Evolutionary conservation across 73 alveolate species (phyloP).

Genomic region (Blepharisma japonicum): DNA sequence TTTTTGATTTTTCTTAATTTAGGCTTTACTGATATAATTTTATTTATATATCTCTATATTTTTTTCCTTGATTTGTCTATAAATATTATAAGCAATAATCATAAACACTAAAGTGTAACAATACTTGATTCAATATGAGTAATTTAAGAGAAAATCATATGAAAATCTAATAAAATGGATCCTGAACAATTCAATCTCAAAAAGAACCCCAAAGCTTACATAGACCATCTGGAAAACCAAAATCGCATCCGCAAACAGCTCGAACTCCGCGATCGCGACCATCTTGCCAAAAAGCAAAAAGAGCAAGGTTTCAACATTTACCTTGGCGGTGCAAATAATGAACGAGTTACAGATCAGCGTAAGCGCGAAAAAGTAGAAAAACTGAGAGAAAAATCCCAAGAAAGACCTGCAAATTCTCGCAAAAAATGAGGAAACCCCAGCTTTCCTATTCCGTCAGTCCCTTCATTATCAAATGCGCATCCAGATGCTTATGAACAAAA

Average conservation of each 20-base stretch:
- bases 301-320: slow-evolving; percentile 74
- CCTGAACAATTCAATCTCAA: neutral
- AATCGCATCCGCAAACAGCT: neutral
- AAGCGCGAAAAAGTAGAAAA: slow-evolving; percentile 38
- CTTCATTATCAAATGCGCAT: slow-evolving; percentile 33
- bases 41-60: no score
- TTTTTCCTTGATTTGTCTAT: no score
- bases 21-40: no score
- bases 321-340: slow-evolving; percentile 69
- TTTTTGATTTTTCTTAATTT: no score
- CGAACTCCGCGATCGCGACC: slow-evolving; percentile 9
- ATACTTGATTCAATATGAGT: no score
- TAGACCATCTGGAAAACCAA: neutral
- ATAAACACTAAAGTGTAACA: no score
- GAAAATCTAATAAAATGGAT: neutral
- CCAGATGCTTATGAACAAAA: neutral
- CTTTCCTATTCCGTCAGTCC: slow-evolving; percentile 2
- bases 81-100: no score
- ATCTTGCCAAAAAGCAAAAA: slow-evolving; percentile 34
- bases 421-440: slow-evolving; percentile 31
- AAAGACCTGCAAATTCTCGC: slow-evolving; percentile 16
- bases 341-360: slow-evolving; percentile 48
- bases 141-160: no score
- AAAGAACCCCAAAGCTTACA: neutral
- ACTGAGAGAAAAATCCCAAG: slow-evolving; percentile 30